phyloP scores from a whole-genome alignment of 2,329 filamentous ascomycete species.

The Herpomyces periplanetae region DNA sequence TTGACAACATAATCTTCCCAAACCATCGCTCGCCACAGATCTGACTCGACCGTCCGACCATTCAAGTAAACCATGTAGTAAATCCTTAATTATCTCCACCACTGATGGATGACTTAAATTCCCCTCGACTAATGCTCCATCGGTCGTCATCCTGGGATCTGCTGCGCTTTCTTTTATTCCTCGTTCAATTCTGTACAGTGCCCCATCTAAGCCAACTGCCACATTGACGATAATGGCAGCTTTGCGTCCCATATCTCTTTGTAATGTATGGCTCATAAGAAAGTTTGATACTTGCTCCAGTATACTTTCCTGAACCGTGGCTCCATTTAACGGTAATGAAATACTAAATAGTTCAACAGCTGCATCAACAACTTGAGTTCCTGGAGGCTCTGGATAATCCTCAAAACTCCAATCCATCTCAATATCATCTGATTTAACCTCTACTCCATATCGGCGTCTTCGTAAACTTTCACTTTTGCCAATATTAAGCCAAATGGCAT shows the following conservation, averaged over 20 bases:
- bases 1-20: slow-evolving; percentile 44
- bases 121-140: too few relatives aligned
- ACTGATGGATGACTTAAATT: slow-evolving; percentile 32
- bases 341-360: slow-evolving; percentile 77
- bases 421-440: too few relatives aligned
- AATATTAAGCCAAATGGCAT: slow-evolving; percentile 35
- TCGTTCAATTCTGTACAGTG: too few relatives aligned
- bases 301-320: slow-evolving; percentile 79
- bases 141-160: too few relatives aligned
- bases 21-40: slow-evolving; percentile 39
- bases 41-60: slow-evolving; percentile 57
- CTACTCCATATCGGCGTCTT: too few relatives aligned
- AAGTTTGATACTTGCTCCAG: slow-evolving; percentile 74
- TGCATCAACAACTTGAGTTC: slow-evolving; percentile 73
- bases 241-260: slow-evolving; percentile 52
- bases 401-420: too few relatives aligned
- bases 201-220: slow-evolving; percentile 34
- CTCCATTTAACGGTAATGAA: slow-evolving; percentile 47
- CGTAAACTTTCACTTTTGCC: slow-evolving; percentile 11
- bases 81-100: slow-evolving; percentile 23
- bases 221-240: slow-evolving; percentile 72
- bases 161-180: too few relatives aligned
- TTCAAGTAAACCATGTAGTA: slow-evolving; percentile 52
- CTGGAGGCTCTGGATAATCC: slow-evolving; percentile 29
- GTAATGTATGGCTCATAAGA: slow-evolving; percentile 33